Evolutionary conservation across 805 yeast species (phyloP), one percentile per base, ranked within the genome.

Genomic region (Wickerhamiella spandovensis): DNA sequence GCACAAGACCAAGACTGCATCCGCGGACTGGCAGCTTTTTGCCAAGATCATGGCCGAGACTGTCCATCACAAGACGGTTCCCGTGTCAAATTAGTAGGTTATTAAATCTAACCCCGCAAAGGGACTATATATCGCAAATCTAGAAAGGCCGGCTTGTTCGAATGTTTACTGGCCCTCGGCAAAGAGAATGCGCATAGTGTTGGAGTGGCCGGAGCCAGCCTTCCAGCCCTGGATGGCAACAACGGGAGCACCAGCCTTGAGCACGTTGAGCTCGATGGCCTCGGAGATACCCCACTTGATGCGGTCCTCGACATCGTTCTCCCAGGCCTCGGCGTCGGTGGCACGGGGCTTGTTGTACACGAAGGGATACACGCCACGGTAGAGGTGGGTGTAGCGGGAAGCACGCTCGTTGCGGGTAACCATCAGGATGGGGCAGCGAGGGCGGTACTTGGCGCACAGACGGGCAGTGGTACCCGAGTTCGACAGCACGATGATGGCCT

Each of bases 171-270:
- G 35, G 23, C 3, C 23, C 25, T 24, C 43, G 22, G 48, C 49
- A 51, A 58, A 56, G 48, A 63, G 58, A 67, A 90, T 80, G 78
- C 97, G 90, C 71, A 92, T 78, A 58, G 98, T 92, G 84, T 92
- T 92, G 67, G 98, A 86, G 82, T 92, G 96, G 68, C 98, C 98
- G 60, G 87, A 77, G 74, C 97, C 97, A 70, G 90, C 84, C 67
- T 95, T 85, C 90, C 95, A 92, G 70, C 98, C 98, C 78, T 92
- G 98, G 71, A 92, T 84, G 67, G 95, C 85, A 60, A 92, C 86
- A 63, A 87, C 83, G 54, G 84, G 74, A 69, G 88, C 96, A 71
- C 95, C 95, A 71, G 79, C 81, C 62, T 73, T 71, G 68, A 92
- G 75, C 72, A 92, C 79, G 63, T 95, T 95, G 64, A 89, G 79